A percentile compares a stretch with the other conserved stretches of the same genome.
Evolutionary conservation across 306 rosid genomes (phyloP).

Genomic region (Prunus campanulata): DNA sequence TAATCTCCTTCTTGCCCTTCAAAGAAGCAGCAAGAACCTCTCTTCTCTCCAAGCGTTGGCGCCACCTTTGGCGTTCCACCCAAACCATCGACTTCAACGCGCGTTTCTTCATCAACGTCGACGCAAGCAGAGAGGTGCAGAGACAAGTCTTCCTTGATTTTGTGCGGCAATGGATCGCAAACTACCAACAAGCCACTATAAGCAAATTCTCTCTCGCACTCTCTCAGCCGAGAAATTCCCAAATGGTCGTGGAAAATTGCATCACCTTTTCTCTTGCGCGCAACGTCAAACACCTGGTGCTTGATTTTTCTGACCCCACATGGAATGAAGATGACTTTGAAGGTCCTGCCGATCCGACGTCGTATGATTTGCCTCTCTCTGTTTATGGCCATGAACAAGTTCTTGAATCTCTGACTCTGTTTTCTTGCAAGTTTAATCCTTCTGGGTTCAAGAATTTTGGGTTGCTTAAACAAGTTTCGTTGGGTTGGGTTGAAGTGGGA

Average conservation of each 20-base stretch:
- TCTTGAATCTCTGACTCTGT: conserved; percentile 26
- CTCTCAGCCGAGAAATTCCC: conserved; percentile 3
- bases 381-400: conserved; percentile 1
- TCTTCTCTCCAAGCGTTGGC: conserved; percentile 26
- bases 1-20: conserved; percentile 27
- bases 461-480: conserved; percentile 11
- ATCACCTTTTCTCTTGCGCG: conserved; percentile 16
- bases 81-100: conserved; percentile 20
- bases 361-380: conserved; percentile 22
- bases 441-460: not conserved
- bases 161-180: not conserved
- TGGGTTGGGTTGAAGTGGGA: conserved; percentile 27
- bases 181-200: not conserved
- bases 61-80: conserved; percentile 20
- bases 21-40: conserved; percentile 31
- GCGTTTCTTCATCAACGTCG: conserved; percentile 6
- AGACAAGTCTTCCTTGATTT: conserved; percentile 13
- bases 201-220: not conserved
- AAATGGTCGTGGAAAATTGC: not conserved
- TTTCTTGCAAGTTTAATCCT: conserved; percentile 20
- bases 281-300: conserved; percentile 18
- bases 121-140: not conserved
- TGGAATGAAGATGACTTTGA: not conserved
- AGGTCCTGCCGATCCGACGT: not conserved
- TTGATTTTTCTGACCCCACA: conserved; percentile 34